A percentile compares a stretch with the other conserved stretches of the same genome.
phyloP scores from a whole-genome alignment of 176 grass and related monocot species.

The Chrysopogon serrulatus region DNA sequence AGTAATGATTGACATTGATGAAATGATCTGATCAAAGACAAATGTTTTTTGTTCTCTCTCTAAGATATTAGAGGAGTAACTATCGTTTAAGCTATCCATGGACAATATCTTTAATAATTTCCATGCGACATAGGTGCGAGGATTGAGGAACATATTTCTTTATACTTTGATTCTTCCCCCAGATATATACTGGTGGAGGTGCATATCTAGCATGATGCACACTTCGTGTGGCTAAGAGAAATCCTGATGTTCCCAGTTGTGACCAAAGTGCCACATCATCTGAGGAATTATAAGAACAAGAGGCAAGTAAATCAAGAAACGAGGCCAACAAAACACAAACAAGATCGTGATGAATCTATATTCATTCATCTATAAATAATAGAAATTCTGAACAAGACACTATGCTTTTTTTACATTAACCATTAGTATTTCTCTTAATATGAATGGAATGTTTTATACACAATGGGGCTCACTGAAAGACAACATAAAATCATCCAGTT shows the following conservation, averaged over 20 bases:
- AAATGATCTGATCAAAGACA: background rate
- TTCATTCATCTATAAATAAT: background rate
- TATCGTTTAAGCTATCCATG: slow-evolving; percentile 5
- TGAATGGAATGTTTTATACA: background rate
- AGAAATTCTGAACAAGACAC: background rate
- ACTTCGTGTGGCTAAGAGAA: slow-evolving; percentile 52
- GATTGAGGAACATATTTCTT: slow-evolving; percentile 31
- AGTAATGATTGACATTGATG: background rate
- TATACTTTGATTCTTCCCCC: slow-evolving; percentile 41
- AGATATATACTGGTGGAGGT: slow-evolving; percentile 49
- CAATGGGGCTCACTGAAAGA: slow-evolving; percentile 1
- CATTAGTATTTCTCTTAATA: slow-evolving; percentile 17
- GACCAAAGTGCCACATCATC: slow-evolving; percentile 17
- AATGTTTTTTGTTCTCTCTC: background rate
- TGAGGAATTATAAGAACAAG: slow-evolving; percentile 7
- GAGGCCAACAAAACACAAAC: background rate
- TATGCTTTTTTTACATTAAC: slow-evolving; percentile 14
- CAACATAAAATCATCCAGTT: background rate
- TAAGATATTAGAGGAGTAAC: background rate
- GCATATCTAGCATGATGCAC: slow-evolving; percentile 45
- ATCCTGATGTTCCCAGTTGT: slow-evolving; percentile 23
- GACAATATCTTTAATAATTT: slow-evolving; percentile 37
- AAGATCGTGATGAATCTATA: background rate
- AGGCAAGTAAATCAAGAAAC: background rate
- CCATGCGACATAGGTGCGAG: slow-evolving; percentile 10